Base-by-base conservation (phyloP, 306 rosid genomes). In the Cicer yamashitae region DNA sequence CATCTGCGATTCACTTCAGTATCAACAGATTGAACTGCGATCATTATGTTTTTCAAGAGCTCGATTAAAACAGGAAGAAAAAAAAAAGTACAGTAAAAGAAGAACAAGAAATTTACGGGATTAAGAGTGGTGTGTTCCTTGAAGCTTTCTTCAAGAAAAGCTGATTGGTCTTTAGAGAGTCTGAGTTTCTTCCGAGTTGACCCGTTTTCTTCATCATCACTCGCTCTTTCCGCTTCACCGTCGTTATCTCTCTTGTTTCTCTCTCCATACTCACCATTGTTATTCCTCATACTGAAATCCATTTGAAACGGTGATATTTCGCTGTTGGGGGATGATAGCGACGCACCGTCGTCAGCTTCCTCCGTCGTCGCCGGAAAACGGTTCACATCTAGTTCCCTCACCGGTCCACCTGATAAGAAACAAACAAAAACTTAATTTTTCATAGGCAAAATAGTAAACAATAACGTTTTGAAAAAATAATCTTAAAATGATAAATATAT, bases 71-170 rank as follows among this genome's bases (percentile, higher is more conserved):
- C 0, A 48, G 7, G 1, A 7, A 2, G 4, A 8, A 56, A 1
- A 14, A 5, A 39, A 15, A 45, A 8, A 2, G 12, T 45, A 44
- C 0, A 44, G 0, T 1, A 1, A 39, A 9, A 8, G 12, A 8
- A 4, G 0, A 43, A 39, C 7, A 4, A 8, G 6, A 6, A 66
- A 43, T 11, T 82, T 61, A 96, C 99, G 0, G 99, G 99, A 75
- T 90, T 96, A 34, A 96, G 89, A 38, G 99, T 92, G 46, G 90
- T 82, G 84, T 96, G 98, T 75, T 92, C 96, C 84, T 96, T 96
- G 91, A 96, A 96, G 61, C 98, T 92, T 30, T 96, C 96, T 80
- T 96, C 99, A 0, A 96, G 99, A 75, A 90, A 96, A 74, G 98
- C 98, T 0, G 99, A 96, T 67, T 96, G 99, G 7, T 92, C 89